Conservation (phyloP, 2,329 filamentous ascomycete species). For the Dothideomycetidae sp. region DNA sequence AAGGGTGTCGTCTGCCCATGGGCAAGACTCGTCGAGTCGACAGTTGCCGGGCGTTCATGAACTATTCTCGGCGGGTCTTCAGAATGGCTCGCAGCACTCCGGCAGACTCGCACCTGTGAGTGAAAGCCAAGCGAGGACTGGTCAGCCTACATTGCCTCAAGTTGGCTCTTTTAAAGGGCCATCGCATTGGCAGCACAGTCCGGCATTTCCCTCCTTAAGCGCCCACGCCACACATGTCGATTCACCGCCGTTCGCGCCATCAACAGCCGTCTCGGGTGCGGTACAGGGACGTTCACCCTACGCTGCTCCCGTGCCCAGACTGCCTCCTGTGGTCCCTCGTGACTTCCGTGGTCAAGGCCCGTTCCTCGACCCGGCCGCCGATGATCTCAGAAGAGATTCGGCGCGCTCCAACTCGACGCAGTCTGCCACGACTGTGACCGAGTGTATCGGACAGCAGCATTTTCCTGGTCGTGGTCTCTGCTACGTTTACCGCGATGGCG, state of each 20-base stretch:
- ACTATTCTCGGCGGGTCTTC: slow-evolving; percentile 4
- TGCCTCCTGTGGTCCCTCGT: background rate
- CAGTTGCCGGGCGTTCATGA: slow-evolving; percentile 6
- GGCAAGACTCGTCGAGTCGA: slow-evolving; percentile 4
- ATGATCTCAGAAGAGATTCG: slow-evolving; percentile 4
- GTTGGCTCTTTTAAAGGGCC: no score
- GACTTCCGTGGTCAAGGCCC: background rate
- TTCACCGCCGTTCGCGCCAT: no score
- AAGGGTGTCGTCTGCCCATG: background rate
- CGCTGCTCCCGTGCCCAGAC: background rate
- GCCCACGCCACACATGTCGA: no score
- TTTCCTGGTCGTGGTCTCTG: slow-evolving; percentile 12
- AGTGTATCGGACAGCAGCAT: slow-evolving; percentile 9
- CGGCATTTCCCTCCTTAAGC: no score
- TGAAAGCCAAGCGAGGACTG: background rate
- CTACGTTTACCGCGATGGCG: slow-evolving; percentile 13
- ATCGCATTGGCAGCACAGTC: no score
- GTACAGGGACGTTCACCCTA: background rate
- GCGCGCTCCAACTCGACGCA: slow-evolving; percentile 4
- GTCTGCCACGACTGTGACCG: slow-evolving; percentile 1
- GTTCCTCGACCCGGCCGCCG: background rate
- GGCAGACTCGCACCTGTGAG: slow-evolving; percentile 4
- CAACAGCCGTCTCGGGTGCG: no score
- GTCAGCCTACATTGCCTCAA: no score
- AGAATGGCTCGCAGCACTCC: slow-evolving; percentile 1